Conservation (phyloP, 1,284 basidiomycete genomes). For the Laetiporus sulphureus region DNA sequence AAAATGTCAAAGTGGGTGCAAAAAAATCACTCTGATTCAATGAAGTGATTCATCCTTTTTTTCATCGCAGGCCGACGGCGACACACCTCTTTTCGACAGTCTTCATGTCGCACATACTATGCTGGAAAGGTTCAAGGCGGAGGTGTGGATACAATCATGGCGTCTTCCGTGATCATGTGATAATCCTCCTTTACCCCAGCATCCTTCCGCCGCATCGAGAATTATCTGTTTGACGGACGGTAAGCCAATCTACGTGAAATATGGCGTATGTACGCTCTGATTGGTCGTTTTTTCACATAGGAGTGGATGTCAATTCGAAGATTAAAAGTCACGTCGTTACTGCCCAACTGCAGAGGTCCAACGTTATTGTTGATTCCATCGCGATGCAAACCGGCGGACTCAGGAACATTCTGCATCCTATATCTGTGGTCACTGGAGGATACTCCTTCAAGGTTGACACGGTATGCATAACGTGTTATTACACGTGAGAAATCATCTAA, state of each 20-base stretch:
- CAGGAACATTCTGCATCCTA: conserved; percentile 5
- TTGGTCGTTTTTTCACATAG: not conserved
- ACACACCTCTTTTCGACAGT: conserved; percentile 9
- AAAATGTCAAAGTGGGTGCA: conserved; percentile 1
- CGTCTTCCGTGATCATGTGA: not conserved
- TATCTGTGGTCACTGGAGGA: conserved; percentile 4
- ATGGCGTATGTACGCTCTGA: no score
- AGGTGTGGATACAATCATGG: not conserved
- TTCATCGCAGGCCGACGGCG: conserved; percentile 5
- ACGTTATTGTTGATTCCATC: conserved; percentile 6
- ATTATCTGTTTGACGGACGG: conserved; percentile 11
- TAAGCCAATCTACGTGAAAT: no score
- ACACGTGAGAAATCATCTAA: not conserved
- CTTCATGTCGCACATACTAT: conserved; percentile 7
- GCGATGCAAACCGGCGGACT: conserved; percentile 2
- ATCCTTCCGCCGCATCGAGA: conserved; percentile 1
- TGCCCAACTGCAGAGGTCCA: conserved; percentile 4
- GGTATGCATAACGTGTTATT: not conserved
- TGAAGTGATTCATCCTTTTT: not conserved
- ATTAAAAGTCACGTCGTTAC: not conserved
- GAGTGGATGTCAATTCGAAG: conserved; percentile 5
- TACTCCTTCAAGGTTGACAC: conserved; percentile 6
- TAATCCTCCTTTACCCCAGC: not conserved
- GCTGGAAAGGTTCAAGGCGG: conserved; percentile 4
- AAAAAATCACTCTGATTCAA: not conserved